phyloP scores from a whole-genome alignment of 805 yeast genomes.

The Yarrowia sp. region DNA sequence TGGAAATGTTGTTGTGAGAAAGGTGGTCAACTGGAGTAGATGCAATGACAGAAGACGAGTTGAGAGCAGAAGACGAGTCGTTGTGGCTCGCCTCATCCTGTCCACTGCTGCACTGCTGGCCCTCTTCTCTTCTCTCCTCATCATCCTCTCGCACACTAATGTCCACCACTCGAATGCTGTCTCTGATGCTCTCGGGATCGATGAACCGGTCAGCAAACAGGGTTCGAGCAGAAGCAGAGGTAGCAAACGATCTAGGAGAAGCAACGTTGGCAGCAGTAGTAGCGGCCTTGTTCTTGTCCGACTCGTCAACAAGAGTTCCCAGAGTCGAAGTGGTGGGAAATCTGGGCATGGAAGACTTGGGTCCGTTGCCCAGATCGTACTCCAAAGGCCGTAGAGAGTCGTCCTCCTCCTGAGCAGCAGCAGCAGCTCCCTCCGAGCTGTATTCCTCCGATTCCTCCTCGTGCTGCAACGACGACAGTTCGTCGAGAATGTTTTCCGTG shows the following conservation, averaged over 20 bases:
- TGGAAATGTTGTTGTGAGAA: background rate
- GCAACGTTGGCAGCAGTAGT: background rate
- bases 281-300: background rate
- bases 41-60: constrained; percentile 1
- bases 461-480: background rate
- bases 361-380: background rate
- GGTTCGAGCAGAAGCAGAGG: constrained; percentile 13
- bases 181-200: constrained; percentile 12
- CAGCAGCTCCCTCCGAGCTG: background rate
- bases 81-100: background rate
- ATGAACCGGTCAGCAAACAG: constrained; percentile 16
- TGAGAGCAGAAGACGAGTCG: background rate
- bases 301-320: constrained; percentile 8
- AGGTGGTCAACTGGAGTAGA: constrained; percentile 18
- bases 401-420: background rate
- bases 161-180: constrained; percentile 11
- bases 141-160: background rate
- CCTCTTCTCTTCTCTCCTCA: background rate
- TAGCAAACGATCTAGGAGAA: background rate
- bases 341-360: background rate
- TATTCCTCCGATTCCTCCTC: background rate
- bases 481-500: constrained; percentile 8
- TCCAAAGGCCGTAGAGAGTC: constrained; percentile 13
- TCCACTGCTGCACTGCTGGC: background rate
- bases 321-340: constrained; percentile 17